Evolutionary conservation across 2,329 filamentous ascomycete species (phyloP).

Genomic region (Pestalotiopsis sp.): DNA sequence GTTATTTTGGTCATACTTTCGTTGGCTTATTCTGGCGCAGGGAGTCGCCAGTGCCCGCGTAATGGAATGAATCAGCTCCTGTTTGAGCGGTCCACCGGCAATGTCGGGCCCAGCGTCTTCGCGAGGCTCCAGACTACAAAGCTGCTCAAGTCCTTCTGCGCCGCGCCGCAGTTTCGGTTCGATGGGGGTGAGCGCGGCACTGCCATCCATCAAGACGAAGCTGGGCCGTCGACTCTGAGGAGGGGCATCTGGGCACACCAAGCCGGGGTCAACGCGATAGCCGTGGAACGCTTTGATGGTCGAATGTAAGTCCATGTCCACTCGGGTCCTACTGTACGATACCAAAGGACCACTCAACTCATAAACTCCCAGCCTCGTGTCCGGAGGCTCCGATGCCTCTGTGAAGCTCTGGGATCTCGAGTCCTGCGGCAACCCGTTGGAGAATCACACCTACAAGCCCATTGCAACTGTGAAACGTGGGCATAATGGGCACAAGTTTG

Average conservation of each 20-base stretch:
- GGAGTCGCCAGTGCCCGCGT: neutral
- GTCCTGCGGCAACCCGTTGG: constrained; percentile 45
- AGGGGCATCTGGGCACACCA: constrained; percentile 64
- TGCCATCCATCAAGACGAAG: constrained; percentile 26
- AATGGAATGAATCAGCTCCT: constrained; percentile 76
- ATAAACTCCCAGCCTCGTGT: constrained; percentile 62
- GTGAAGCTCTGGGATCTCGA: constrained; percentile 89
- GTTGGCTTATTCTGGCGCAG: neutral
- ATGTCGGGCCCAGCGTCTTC: constrained; percentile 62
- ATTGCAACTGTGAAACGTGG: constrained; percentile 50
- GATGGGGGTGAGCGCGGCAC: constrained; percentile 55
- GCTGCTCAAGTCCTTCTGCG: constrained; percentile 68
- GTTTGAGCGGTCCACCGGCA: constrained; percentile 73
- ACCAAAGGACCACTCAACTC: neutral
- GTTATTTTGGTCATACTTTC: neutral
- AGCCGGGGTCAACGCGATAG: constrained; percentile 76
- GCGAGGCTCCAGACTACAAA: constrained; percentile 64
- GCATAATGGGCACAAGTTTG: constrained; percentile 58
- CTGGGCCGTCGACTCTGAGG: constrained; percentile 24
- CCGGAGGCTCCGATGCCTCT: constrained; percentile 81
- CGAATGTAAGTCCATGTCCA: constrained; percentile 55
- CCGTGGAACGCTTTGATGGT: constrained; percentile 80
- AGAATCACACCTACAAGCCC: constrained; percentile 53
- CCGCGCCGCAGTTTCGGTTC: constrained; percentile 68
- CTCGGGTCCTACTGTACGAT: neutral